Conservation (phyloP, 2,329 filamentous ascomycete species). For the Aureobasidium sp. region DNA sequence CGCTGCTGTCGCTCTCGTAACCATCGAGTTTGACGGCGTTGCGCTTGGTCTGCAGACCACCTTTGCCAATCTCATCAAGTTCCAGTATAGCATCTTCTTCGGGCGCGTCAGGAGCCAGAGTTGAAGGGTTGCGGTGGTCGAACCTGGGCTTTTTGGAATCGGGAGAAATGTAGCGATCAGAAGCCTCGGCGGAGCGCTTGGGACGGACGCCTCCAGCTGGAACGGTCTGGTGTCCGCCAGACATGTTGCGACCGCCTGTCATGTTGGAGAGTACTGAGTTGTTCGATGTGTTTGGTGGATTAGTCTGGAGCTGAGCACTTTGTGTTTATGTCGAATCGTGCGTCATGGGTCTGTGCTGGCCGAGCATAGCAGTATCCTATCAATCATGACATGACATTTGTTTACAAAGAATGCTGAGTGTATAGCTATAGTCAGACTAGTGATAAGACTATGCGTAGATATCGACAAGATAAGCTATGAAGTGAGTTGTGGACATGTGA, state of each 20-base stretch:
- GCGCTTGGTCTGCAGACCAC: conserved; percentile 67
- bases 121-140: conserved; percentile 89
- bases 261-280: not conserved
- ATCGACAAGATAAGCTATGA: not conserved
- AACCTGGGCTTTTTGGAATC: conserved; percentile 78
- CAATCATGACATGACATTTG: not conserved
- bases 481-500: not conserved
- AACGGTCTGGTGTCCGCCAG: conserved; percentile 41
- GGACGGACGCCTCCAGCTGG: not conserved
- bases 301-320: not conserved
- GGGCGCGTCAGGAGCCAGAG: conserved; percentile 71
- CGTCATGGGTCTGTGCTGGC: conserved; percentile 2
- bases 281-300: not conserved
- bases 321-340: not conserved
- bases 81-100: conserved; percentile 73
- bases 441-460: not conserved
- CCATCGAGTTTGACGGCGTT: conserved; percentile 94
- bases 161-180: conserved; percentile 63
- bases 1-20: conserved; percentile 88
- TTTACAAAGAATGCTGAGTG: too few species aligned
- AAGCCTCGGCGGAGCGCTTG: conserved; percentile 75
- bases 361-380: not conserved
- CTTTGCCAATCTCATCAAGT: conserved; percentile 80
- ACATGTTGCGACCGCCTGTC: conserved; percentile 2
- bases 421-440: not conserved